A percentile compares a stretch with the other conserved stretches of the same genome.
Evolutionary conservation across 768 basidiomycete species (phyloP).

Genomic region (Podaxis sp.): DNA sequence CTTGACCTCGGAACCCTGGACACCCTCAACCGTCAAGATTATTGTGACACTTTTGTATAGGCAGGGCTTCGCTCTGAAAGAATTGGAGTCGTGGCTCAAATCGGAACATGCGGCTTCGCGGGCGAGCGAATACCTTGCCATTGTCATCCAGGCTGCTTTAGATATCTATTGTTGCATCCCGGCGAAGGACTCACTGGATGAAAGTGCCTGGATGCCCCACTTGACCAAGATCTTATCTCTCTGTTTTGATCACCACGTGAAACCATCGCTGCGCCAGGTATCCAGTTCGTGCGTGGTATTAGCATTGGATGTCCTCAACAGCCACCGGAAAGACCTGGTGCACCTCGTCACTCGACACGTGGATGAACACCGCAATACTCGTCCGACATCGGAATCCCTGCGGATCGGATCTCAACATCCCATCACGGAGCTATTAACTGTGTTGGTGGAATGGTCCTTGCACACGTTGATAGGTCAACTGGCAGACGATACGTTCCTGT

Average conservation of each 20-base stretch:
- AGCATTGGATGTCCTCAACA: not conserved
- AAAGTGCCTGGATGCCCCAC: conserved; percentile 25
- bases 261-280: not conserved
- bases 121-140: conserved; percentile 27
- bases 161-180: conserved; percentile 24
- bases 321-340: not conserved
- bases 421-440: not conserved
- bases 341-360: not conserved
- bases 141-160: conserved; percentile 43
- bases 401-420: not conserved
- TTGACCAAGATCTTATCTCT: conserved; percentile 17
- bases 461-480: conserved; percentile 1
- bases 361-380: not conserved
- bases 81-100: conserved; percentile 37
- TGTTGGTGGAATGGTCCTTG: conserved; percentile 2
- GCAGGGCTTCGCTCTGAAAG: conserved; percentile 19
- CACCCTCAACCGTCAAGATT: conserved; percentile 37
- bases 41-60: conserved; percentile 42
- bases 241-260: not conserved
- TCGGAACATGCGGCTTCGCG: conserved; percentile 21
- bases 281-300: not conserved
- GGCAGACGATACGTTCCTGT: not conserved
- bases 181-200: conserved; percentile 9
- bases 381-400: not conserved
- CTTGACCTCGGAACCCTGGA: conserved; percentile 39